Percentiles rank a stretch among this genome's conserved stretches.
These are phyloP conservation scores for Aspergillus indologenus DNA, from an alignment of 495 filamentous ascomycete species.

Conservation along the genomic window DNA sequence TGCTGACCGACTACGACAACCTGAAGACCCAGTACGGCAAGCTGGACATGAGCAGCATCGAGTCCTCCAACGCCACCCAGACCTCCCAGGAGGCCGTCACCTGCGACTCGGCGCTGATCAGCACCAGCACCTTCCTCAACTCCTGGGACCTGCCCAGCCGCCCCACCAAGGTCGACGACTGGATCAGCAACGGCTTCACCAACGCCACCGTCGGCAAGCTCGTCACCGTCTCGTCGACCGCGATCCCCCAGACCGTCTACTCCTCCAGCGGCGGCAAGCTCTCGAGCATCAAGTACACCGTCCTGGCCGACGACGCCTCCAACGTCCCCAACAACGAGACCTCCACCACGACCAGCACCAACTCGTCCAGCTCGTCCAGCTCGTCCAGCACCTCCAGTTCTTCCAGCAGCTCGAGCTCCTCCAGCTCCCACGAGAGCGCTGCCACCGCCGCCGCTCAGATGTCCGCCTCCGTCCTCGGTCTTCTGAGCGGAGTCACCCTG, in stretches of 20 bases:
- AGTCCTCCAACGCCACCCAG: constrained; percentile 54
- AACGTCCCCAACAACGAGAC: constrained; percentile 46
- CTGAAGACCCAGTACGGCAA: constrained; percentile 71
- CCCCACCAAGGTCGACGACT: constrained; percentile 48
- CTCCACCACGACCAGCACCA: constrained; percentile 4
- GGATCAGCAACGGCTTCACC: constrained; percentile 52
- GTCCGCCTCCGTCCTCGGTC: constrained; percentile 17
- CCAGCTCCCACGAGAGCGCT: constrained; percentile 23
- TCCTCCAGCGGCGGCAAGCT: constrained; percentile 52
- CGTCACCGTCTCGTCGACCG: constrained; percentile 52
- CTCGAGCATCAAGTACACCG: constrained; percentile 50
- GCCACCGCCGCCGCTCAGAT: constrained; percentile 25
- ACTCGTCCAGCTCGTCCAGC: constrained; percentile 33
- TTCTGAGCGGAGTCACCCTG: constrained; percentile 15
- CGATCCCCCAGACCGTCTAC: constrained; percentile 53
- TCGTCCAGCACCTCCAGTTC: constrained; percentile 31
- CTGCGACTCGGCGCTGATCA: constrained; percentile 65
- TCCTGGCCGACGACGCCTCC: constrained; percentile 46
- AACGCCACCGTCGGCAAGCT: constrained; percentile 55
- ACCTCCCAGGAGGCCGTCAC: constrained; percentile 49
- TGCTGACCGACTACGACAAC: constrained; percentile 71
- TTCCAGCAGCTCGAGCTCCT: constrained; percentile 38
- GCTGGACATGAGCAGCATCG: constrained; percentile 63
- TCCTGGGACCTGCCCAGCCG: constrained; percentile 69
- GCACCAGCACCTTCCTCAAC: constrained; percentile 56